phyloP scores from a whole-genome alignment of 805 yeast genomes.

The Candida sithepensis region DNA sequence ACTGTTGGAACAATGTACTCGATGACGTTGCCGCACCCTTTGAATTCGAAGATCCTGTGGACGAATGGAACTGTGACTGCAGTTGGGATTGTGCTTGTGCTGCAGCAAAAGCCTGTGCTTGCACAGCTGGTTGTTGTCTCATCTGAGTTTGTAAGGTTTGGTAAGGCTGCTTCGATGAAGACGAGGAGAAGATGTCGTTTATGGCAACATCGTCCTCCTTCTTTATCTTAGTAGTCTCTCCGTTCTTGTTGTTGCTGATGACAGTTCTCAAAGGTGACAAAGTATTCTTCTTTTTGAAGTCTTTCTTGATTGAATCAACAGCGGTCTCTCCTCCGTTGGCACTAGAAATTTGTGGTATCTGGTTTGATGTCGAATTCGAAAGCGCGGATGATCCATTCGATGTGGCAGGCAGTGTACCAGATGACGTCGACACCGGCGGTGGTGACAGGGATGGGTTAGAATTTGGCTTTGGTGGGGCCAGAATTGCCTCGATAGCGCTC shows the following conservation, averaged over 20 bases:
- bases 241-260: not conserved
- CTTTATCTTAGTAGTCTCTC: slow-evolving; percentile 5
- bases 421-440: not conserved
- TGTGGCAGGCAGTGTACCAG: not conserved
- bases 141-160: slow-evolving; percentile 23
- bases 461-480: slow-evolving; percentile 44
- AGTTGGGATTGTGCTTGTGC: slow-evolving; percentile 10
- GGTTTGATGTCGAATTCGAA: not conserved
- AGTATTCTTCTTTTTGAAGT: slow-evolving; percentile 16
- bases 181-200: slow-evolving; percentile 30
- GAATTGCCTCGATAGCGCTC: slow-evolving; percentile 54
- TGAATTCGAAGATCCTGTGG: slow-evolving; percentile 1
- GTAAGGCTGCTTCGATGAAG: slow-evolving; percentile 13
- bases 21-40: slow-evolving; percentile 2
- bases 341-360: not conserved
- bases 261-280: slow-evolving; percentile 23
- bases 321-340: not conserved
- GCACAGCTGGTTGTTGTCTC: slow-evolving; percentile 16
- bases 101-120: slow-evolving; percentile 8
- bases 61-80: slow-evolving; percentile 12
- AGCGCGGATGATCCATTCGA: not conserved
- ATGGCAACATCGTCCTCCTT: slow-evolving; percentile 26
- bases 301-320: slow-evolving; percentile 16
- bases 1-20: slow-evolving; percentile 11
- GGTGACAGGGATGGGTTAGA: slow-evolving; percentile 8